Evolutionary conservation across 1,139 yeast species (phyloP).

Genomic region (Blastobotrys proliferans): DNA sequence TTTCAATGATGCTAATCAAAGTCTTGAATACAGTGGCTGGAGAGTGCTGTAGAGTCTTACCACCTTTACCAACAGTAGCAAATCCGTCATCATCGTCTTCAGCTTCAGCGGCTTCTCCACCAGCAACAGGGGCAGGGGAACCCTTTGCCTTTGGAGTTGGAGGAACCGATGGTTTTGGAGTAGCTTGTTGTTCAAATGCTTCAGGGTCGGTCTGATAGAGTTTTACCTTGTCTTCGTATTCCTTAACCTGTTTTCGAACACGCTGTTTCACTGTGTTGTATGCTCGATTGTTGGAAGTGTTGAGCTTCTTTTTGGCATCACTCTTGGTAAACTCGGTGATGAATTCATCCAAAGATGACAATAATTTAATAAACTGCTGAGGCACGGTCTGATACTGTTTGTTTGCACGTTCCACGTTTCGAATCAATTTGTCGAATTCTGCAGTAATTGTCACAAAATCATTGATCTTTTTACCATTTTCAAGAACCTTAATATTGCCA

Average conservation of each 20-base stretch:
- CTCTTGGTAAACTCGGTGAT: slow-evolving; percentile 54
- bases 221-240: slow-evolving; percentile 54
- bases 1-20: slow-evolving; percentile 71
- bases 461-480: slow-evolving; percentile 62
- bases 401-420: slow-evolving; percentile 59
- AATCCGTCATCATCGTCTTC: slow-evolving; percentile 37
- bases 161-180: slow-evolving; percentile 19
- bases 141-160: slow-evolving; percentile 7
- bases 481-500: slow-evolving; percentile 61
- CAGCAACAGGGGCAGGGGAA: neutral
- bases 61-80: slow-evolving; percentile 41
- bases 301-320: slow-evolving; percentile 69
- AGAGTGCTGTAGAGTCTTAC: slow-evolving; percentile 37
- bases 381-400: slow-evolving; percentile 76
- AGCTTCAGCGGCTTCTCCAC: slow-evolving; percentile 20
- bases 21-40: slow-evolving; percentile 61
- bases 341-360: slow-evolving; percentile 71
- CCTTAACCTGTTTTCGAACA: slow-evolving; percentile 74
- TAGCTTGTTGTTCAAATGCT: slow-evolving; percentile 48
- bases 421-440: slow-evolving; percentile 76
- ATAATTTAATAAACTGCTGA: slow-evolving; percentile 59
- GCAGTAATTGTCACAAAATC: slow-evolving; percentile 74
- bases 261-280: slow-evolving; percentile 87
- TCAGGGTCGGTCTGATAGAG: slow-evolving; percentile 70
- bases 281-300: slow-evolving; percentile 82